phyloP scores from a whole-genome alignment of 2,329 filamentous ascomycete species.

The Passalora sequoiae region DNA sequence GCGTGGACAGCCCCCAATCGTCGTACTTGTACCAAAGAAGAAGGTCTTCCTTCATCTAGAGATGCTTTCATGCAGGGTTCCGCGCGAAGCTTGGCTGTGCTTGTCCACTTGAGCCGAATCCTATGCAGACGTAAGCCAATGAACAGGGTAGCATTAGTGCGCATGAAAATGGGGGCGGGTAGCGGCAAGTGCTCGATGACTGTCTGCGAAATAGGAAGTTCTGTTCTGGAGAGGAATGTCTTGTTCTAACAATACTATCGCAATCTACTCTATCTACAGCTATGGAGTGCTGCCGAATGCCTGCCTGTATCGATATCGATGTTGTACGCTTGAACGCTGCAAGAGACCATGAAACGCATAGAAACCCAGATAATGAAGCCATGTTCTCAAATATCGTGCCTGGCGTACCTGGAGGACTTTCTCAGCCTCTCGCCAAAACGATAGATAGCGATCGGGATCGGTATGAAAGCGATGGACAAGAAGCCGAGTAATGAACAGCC shows the following conservation, averaged over 20 bases:
- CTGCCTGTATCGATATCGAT: neutral
- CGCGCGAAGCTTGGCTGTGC: neutral
- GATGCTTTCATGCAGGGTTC: neutral
- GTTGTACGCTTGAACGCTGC: neutral
- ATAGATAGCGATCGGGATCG: constrained; percentile 37
- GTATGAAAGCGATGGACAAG: constrained; percentile 37
- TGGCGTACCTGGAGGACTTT: constrained; percentile 9
- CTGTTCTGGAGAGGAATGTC: no score
- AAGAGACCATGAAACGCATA: no score
- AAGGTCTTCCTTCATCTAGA: neutral
- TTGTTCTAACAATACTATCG: no score
- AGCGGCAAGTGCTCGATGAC: no score
- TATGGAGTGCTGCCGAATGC: no score
- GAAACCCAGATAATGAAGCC: neutral
- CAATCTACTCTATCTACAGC: no score
- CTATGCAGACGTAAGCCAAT: no score
- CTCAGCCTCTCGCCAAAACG: constrained; percentile 15
- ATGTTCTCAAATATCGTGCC: constrained; percentile 10
- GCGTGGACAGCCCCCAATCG: neutral
- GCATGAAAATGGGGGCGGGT: no score
- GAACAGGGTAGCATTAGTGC: no score
- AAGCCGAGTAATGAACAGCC: constrained; percentile 35
- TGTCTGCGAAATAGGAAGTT: no score
- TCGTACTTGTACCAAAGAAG: neutral
- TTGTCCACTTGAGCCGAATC: neutral